Evolutionary conservation across 2,329 filamentous ascomycete genomes (phyloP), one percentile per base, ranked within the genome.

Genomic region (Rasamsonia emersonii): DNA sequence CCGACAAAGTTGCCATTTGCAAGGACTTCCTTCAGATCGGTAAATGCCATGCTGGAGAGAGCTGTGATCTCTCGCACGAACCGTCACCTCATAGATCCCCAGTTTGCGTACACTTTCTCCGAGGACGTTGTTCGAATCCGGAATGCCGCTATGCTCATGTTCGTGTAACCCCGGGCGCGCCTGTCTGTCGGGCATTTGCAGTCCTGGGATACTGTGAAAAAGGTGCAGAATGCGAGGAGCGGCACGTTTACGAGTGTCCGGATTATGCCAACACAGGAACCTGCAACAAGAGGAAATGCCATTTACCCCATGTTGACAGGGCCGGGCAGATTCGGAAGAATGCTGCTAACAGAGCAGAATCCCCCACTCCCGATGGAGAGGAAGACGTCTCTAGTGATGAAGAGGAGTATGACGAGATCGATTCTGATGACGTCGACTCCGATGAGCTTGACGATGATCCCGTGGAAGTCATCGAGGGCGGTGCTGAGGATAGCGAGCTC

Each of bases 201-300:
- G 75, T 78, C 33, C 73, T 88, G 51, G 89, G 91, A 32, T 96
- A 86, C 60, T 96, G 91, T 65, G 79, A 82, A 40, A 83, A 82
- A 55, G 91, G 89, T 39, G 71, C 73, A 35, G 62, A 70, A 34
- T 96, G 91, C 61, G 62, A 75, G 38, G 77, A 91, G 42, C 81
- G 86, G 39, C 91, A 98, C 65, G 81, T 89, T 36, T 81, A 82
- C 62, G 89, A 96, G 60, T 96, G 91, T 60, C 89, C 91, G 41
- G 83, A 93, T 57, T 95, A 93, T 67, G 84, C 85, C 71, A 93
- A 94, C 62, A 85, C 75, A 39, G 89, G 89, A 49, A 68, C 70
- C 41, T 98, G 91, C 74, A 78, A 77, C 56, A 77, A 74, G 56
- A 77, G 79, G 60, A 78, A 79, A 44, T 96, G 89, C 68, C 82